Evolutionary conservation across 305 asterid genomes (phyloP), one percentile per base, ranked within the genome.

Genomic region (Ajuga reptans): DNA sequence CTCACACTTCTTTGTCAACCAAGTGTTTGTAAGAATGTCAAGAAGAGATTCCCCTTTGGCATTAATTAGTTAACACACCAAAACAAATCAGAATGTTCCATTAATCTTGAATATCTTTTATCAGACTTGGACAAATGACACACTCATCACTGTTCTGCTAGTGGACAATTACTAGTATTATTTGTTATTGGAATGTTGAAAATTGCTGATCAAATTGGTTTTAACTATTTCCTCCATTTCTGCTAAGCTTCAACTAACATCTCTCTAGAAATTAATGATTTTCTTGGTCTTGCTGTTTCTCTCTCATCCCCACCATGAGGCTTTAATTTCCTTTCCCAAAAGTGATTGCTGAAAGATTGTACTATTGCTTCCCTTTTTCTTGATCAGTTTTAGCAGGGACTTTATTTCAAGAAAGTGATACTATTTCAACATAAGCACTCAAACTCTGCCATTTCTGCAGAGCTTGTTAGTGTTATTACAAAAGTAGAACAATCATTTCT

Each of bases 361-460:
- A 68, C 73, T 75, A 54, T 52, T 71, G 73, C 10, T 45, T 36
- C 68, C 71, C 77, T 58, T 49, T 80, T 75, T 31, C 57, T 55
- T 71, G 76, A 71, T 75, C 82, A 78, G 45, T 71, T 69, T 70
- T 59, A 45, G 66, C 51, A 63, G 70, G 29, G 75, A 29, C 77
- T 62, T 75, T 74, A 33, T 14, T 65, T 66, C 67, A 42, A 41
- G 62, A 54, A 77, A 58, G 68, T 18, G 78, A 74, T 71, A 58
- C 80, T 80, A 67, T 74, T 68, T 74, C 82, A 39, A 75, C 16
- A 18, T 57, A 69, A 66, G 69, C 84, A 77, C 81, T 77, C 81
- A 42, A 62, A 4, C 79, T 72, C 74, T 57, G 68, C 74, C 57
- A 18, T 47, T 43, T 51, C 27, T 59, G 77, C 66, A 14, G 66